phyloP scores from a whole-genome alignment of 768 basidiomycete genomes.

The Lanmaoa rubissima region DNA sequence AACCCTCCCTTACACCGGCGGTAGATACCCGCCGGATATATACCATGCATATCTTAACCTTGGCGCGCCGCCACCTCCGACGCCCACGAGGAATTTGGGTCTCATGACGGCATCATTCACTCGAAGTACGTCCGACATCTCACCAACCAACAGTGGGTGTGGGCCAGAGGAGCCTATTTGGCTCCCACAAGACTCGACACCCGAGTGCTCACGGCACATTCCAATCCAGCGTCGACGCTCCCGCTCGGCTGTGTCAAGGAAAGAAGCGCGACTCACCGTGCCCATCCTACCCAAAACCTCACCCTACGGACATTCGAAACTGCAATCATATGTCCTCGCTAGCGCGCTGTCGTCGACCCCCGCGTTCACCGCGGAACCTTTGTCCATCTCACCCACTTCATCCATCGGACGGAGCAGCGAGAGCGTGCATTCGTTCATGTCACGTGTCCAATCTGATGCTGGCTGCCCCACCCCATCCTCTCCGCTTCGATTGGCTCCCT shows the following conservation, averaged over 20 bases:
- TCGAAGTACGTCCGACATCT: constrained; percentile 24
- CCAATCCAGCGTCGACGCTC: constrained; percentile 34
- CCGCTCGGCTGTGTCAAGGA: constrained; percentile 33
- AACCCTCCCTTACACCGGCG: constrained; percentile 30
- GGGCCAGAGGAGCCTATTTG: constrained; percentile 14
- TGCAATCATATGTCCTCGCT: constrained; percentile 28
- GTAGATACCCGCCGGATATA: constrained; percentile 33
- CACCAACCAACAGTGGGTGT: constrained; percentile 5
- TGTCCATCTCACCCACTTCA: constrained; percentile 26
- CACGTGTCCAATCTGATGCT: constrained; percentile 20
- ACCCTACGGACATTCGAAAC: constrained; percentile 31
- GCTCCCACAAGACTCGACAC: constrained; percentile 6
- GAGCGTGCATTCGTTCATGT: constrained; percentile 24
- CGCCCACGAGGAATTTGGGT: constrained; percentile 9
- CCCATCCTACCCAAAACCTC: constrained; percentile 29
- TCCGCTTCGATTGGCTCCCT: constrained; percentile 25
- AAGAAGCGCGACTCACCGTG: constrained; percentile 27
- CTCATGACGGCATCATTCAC: constrained; percentile 22
- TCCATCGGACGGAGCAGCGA: constrained; percentile 27
- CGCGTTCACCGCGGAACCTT: constrained; percentile 27
- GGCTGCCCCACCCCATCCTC: constrained; percentile 26
- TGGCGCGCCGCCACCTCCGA: constrained; percentile 7
- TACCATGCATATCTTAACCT: constrained; percentile 26
- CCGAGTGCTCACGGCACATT: constrained; percentile 10
- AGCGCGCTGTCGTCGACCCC: constrained; percentile 28